These are phyloP conservation scores for Apiospora arundinis DNA, from an alignment of 2,329 filamentous ascomycete genomes.

Conservation along the genomic window DNA sequence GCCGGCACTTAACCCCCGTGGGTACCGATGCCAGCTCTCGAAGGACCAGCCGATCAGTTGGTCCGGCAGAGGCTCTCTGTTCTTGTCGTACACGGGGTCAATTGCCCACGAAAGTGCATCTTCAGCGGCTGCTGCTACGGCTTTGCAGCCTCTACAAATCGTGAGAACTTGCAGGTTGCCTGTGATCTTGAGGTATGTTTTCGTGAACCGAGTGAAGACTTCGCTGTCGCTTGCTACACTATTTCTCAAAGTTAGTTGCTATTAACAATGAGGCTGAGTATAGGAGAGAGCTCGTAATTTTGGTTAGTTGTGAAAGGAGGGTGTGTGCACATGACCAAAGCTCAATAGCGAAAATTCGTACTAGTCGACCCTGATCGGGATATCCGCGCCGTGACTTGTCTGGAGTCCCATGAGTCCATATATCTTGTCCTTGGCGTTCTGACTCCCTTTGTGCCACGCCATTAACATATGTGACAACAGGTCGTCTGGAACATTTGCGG, in stretches of 20 bases:
- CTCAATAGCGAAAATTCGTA: slow-evolving; percentile 5
- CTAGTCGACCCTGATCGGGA: slow-evolving; percentile 27
- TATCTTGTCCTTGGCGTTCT: slow-evolving; percentile 28
- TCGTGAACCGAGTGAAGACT: slow-evolving; percentile 24
- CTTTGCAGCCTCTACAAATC: slow-evolving; percentile 25
- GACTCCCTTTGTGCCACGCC: slow-evolving; percentile 25
- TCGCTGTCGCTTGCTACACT: slow-evolving; percentile 15
- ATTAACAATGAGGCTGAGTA: neutral
- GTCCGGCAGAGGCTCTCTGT: slow-evolving; percentile 23
- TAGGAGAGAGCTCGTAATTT: neutral
- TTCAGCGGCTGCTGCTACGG: neutral
- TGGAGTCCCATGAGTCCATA: slow-evolving; percentile 27
- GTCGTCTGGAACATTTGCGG: slow-evolving; percentile 21
- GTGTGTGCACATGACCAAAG: too few species aligned
- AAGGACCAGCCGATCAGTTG: slow-evolving; percentile 24
- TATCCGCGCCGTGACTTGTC: slow-evolving; percentile 1
- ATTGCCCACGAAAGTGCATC: slow-evolving; percentile 27
- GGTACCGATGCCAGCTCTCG: slow-evolving; percentile 8
- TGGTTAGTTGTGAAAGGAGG: too few species aligned
- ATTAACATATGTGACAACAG: slow-evolving; percentile 23
- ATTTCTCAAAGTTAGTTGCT: neutral
- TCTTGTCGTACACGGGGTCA: slow-evolving; percentile 23
- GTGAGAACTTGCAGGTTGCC: slow-evolving; percentile 24
- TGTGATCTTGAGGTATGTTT: slow-evolving; percentile 23
- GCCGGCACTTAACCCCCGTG: slow-evolving; percentile 20